phyloP scores from a whole-genome alignment of 495 filamentous ascomycete genomes.

The Aspergillus heteromorphus region DNA sequence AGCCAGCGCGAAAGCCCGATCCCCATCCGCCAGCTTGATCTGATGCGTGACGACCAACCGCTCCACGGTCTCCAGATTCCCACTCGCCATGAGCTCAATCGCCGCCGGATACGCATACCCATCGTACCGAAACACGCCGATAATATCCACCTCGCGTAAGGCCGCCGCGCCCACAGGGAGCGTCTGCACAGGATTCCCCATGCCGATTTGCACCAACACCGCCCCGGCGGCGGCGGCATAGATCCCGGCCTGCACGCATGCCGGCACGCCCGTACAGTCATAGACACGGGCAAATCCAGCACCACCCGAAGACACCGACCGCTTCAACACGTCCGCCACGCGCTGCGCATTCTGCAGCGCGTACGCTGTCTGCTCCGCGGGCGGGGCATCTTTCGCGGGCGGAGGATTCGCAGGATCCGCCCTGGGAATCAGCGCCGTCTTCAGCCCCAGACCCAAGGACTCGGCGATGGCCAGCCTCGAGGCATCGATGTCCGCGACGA shows the following conservation, averaged over 20 bases:
- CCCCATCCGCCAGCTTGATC: constrained; percentile 59
- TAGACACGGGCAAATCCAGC: constrained; percentile 74
- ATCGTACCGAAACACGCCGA: constrained; percentile 89
- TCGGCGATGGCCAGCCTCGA: constrained; percentile 69
- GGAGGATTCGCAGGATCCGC: constrained; percentile 30
- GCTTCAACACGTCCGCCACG: constrained; percentile 38
- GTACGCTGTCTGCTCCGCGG: constrained; percentile 35
- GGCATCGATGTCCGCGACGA: constrained; percentile 76
- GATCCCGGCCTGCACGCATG: constrained; percentile 80
- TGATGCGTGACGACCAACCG: constrained; percentile 72
- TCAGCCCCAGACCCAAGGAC: constrained; percentile 61
- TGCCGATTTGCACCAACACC: constrained; percentile 81
- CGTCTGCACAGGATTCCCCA: constrained; percentile 89
- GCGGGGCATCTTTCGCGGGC: constrained; percentile 32
- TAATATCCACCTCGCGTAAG: constrained; percentile 81
- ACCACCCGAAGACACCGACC: too few species aligned
- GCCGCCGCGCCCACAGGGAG: constrained; percentile 81
- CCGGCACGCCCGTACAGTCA: constrained; percentile 87
- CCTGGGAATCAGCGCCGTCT: constrained; percentile 53
- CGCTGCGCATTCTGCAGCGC: constrained; percentile 35
- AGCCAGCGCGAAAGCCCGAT: constrained; percentile 75
- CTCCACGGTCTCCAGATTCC: constrained; percentile 47
- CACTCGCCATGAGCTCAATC: constrained; percentile 63
- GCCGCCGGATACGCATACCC: constrained; percentile 75
- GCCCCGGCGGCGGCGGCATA: constrained; percentile 77